Evolutionary conservation across 202 grass and related monocot genomes (phyloP), one percentile per base, ranked within the genome.

Genomic region (Sporobolus alterniflorus): DNA sequence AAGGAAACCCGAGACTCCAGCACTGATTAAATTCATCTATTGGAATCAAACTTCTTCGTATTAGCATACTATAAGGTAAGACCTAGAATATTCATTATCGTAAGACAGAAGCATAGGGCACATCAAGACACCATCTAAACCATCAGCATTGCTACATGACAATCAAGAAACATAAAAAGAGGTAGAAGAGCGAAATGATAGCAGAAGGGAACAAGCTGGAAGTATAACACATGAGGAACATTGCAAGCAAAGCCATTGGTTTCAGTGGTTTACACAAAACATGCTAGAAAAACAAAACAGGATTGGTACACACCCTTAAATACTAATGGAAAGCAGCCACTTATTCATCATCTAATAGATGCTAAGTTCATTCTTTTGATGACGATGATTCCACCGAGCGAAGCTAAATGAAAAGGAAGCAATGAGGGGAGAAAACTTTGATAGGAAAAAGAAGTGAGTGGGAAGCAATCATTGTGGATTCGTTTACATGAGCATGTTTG

Each of bases 381-480:
- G 80, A 76, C 29, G 28, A 75, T 81, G 69, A 81, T 26, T 26
- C 80, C 70, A 76, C 44, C 70, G 71, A 91, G 55, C 75, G 89
- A 65, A 70, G 75, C 18, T 82, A 62, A 64, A 80, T 80, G 51
- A 56, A 66, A 72, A 85, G 80, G 79, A 87, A 82, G 54, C 62
- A 84, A 42, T 14, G 4, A 84, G 40, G 69, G 54, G 22, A 77
- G 42, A 61, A 77, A 88, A 43, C 50, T 85, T 81, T 88, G 60
- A 67, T 67, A 85, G 76, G 85, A 85, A 72, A 82, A 85, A 88
- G 82, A 82, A 73, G 71, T 64, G 46, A 82, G 10, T 28, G 47
- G 76, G 32, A 54, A 41, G 78, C 63, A 68, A 16, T 51, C 80
- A 67, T 84, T 64, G 85, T 91, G 85, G 76, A 70, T 88, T 87